Evolutionary conservation across 768 basidiomycete genomes (phyloP), one percentile per base, ranked within the genome.

Genomic region (Phaeolepiota aurea): DNA sequence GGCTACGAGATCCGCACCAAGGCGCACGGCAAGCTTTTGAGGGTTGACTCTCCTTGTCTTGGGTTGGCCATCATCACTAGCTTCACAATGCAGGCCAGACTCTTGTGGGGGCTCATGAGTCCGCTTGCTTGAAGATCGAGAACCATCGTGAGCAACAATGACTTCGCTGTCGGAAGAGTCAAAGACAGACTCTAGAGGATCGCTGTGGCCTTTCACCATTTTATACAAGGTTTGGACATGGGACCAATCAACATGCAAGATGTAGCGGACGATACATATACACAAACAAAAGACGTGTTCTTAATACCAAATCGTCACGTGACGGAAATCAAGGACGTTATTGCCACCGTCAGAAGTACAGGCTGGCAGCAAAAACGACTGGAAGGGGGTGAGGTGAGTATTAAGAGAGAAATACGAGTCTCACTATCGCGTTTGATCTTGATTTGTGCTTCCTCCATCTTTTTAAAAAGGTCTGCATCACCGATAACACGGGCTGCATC

Each of bases 401-500:
- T 28, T 7, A 28, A n/a, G 25, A 7, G 25, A 28, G 19, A 23
- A 13, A 28, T 0, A n/a, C n/a, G n/a, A n/a, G 14, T 78, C 91
- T 72, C 60, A 92, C 91, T 94, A 58, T 98, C 96, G 59, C 96
- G 69, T 60, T 94, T 94, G 50, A 99, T 97, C 60, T 84, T 85
- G 30, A 79, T 75, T 54, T 97, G 93, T 0, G 87, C 82, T 51
- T 91, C 88, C 54, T 97, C 94, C 92, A 98, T 96, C 59, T 98
- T 98, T 62, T 86, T 87, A 73, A 97, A 96, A 30, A 99, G 62
- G 37, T 88, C 91, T 16, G 85, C 84, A 59, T 98, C 96, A 2
- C 96, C 96, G 39, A 98, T 96, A 28, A 98, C 93, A 22, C 96
- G 76, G 4, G 96, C 96, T 2, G 94, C 94, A 59, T 99, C 96